phyloP scores from a whole-genome alignment of 2,329 filamentous ascomycete genomes.

The Xylariomycetidae sp. region DNA sequence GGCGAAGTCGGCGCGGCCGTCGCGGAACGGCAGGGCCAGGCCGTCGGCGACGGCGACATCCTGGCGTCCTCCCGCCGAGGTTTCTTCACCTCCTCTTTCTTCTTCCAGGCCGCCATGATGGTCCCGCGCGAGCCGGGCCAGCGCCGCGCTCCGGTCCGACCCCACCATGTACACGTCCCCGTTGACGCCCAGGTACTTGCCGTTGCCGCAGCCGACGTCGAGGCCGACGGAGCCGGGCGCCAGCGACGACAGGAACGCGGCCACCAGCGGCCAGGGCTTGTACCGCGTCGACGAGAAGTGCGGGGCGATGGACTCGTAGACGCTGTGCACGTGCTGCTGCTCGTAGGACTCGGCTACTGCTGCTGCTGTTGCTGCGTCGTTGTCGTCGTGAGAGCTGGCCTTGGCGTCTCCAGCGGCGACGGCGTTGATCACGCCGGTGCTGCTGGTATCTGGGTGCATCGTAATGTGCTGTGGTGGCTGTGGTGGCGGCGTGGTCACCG shows the following conservation, averaged over 20 bases:
- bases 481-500: too few species aligned
- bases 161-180: slow-evolving; percentile 72
- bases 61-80: slow-evolving; percentile 40
- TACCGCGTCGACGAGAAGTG: slow-evolving; percentile 79
- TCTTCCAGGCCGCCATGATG: slow-evolving; percentile 17
- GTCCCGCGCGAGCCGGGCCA: slow-evolving; percentile 45
- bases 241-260: slow-evolving; percentile 66
- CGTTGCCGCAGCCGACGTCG: slow-evolving; percentile 94
- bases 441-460: too few species aligned
- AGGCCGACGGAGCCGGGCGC: slow-evolving; percentile 71
- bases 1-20: slow-evolving; percentile 64
- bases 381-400: too few species aligned
- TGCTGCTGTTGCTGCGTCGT: too few species aligned
- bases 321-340: slow-evolving; percentile 78
- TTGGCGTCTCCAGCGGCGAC: too few species aligned
- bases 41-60: slow-evolving; percentile 76
- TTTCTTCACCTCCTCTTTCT: slow-evolving; percentile 3
- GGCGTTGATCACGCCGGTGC: too few species aligned
- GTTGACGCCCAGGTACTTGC: slow-evolving; percentile 87
- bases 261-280: slow-evolving; percentile 89
- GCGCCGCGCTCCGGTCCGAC: slow-evolving; percentile 70
- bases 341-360: slow-evolving; percentile 62
- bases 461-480: too few species aligned
- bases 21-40: slow-evolving; percentile 74
- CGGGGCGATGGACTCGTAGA: slow-evolving; percentile 83